These are phyloP conservation scores for Haplosporangium sp. DNA, from an alignment of 371 early-diverging fungal genomes.

Conservation along the genomic window DNA sequence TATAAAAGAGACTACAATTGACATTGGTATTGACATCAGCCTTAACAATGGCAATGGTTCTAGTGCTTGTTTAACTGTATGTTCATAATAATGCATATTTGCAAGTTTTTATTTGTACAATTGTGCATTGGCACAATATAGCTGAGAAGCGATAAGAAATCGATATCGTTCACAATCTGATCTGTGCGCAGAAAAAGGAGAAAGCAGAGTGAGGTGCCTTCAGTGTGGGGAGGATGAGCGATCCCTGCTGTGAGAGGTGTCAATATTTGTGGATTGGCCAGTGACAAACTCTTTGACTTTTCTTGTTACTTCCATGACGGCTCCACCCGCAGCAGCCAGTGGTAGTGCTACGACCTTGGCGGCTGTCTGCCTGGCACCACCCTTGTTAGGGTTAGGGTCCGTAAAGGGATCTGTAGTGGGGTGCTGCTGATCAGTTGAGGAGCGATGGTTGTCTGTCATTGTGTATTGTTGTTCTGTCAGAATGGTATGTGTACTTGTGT, in stretches of 20 bases:
- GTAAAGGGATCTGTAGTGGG: constrained; percentile 50
- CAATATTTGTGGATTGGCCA: constrained; percentile 34
- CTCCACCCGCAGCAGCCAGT: constrained; percentile 46
- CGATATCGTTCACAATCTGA: too few relatives aligned
- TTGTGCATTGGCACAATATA: too few relatives aligned
- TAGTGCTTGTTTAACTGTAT: too few relatives aligned
- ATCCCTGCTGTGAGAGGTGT: constrained; percentile 32
- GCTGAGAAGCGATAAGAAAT: too few relatives aligned
- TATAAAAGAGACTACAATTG: neutral
- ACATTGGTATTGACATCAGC: too few relatives aligned
- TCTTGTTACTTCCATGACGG: constrained; percentile 28
- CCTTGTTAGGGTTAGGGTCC: constrained; percentile 35
- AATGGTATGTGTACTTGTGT: too few relatives aligned
- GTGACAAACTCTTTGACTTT: constrained; percentile 45
- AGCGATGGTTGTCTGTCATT: constrained; percentile 1
- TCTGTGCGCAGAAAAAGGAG: neutral
- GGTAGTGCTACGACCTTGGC: constrained; percentile 40
- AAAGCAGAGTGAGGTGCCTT: neutral
- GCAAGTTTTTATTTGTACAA: too few relatives aligned
- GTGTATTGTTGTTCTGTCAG: too few relatives aligned
- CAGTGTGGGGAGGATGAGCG: neutral
- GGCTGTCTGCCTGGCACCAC: constrained; percentile 25
- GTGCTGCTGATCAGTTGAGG: constrained; percentile 14
- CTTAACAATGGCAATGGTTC: too few relatives aligned
- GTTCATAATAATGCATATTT: too few relatives aligned